These are phyloP conservation scores for Eutypella sp. DNA, from an alignment of 2,329 filamentous ascomycete genomes.

Conservation along the genomic window DNA sequence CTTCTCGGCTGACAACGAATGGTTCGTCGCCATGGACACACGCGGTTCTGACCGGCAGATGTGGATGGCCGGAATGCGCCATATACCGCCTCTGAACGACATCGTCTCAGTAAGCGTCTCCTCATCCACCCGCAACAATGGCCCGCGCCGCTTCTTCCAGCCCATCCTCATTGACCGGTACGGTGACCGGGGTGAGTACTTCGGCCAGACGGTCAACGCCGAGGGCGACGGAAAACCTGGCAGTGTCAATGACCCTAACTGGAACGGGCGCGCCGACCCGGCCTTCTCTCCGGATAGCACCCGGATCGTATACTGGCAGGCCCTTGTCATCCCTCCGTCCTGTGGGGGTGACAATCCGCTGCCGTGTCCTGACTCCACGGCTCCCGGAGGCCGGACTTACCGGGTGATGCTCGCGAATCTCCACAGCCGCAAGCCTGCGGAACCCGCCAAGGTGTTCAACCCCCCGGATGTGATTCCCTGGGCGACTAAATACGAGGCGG, in stretches of 20 bases:
- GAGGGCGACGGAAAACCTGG: constrained; percentile 29
- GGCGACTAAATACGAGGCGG: constrained; percentile 27
- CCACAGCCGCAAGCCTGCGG: constrained; percentile 25
- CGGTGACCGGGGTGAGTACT: constrained; percentile 40
- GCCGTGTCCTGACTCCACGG: constrained; percentile 34
- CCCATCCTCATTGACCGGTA: constrained; percentile 37
- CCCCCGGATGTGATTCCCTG: constrained; percentile 29
- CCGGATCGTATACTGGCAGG: constrained; percentile 37
- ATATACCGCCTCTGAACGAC: constrained; percentile 38
- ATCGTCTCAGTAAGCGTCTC: constrained; percentile 26
- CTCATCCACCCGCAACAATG: constrained; percentile 41
- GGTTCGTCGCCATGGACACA: constrained; percentile 39
- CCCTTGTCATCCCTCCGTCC: constrained; percentile 30
- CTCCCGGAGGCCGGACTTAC: constrained; percentile 30
- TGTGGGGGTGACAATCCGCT: constrained; percentile 40
- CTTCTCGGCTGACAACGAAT: constrained; percentile 38
- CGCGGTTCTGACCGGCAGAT: constrained; percentile 36
- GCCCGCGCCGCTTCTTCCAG: constrained; percentile 39
- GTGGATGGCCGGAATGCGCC: constrained; percentile 34
- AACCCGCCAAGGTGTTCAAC: constrained; percentile 13
- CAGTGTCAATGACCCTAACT: constrained; percentile 38
- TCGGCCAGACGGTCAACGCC: constrained; percentile 38
- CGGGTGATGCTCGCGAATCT: constrained; percentile 38
- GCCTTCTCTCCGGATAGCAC: constrained; percentile 37
- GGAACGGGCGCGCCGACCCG: constrained; percentile 44